Base-by-base conservation (phyloP, 257 asterid genomes). In the Catharanthus roseus region DNA sequence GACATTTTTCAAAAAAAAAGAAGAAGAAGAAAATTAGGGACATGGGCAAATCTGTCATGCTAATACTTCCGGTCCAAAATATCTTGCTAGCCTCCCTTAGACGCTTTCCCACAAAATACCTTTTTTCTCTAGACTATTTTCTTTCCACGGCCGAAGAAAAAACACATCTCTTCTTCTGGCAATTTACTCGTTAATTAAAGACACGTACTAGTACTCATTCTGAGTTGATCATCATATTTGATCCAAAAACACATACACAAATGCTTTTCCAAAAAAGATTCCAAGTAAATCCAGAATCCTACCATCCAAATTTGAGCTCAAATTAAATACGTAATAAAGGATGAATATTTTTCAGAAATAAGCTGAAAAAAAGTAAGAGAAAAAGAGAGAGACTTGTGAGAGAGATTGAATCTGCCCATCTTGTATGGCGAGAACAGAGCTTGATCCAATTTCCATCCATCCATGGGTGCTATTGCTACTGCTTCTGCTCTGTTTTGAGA, bases 381-480 rank as follows among this genome's bases (percentile, higher is more conserved):
- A n/a, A n/a, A n/a, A 3, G 4, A 1, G 19, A 73, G 73, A 38
- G 33, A 82, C 98, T 97, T 87, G 96, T 93, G 98, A 42, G 97
- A 91, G 16, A 93, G 97, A 65, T 83, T 51, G 82, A 87, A 85
- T n/a, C 78, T 86, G 50, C 90, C 96, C 95, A 93, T 83, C 84
- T 84, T 82, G 90, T 78, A 93, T 24, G 97, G 95, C 39, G 98
- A 85, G 73, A 93, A 90, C 50, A 93, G 97, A 64, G 87, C 78
- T 74, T 81, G 85, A 79, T 79, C 84, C 39, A 81, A 39, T 69
- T 73, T 68, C 69, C 80, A 74, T 81, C 77, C 85, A 21, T 86
- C 87, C 89, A 86, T 44, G 12, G 15, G 10, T 42, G 65, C 2
- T 55, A n/a, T n/a, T n/a, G 42, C 42, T 38, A 38, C 5, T n/a